Base-by-base conservation (phyloP, 441 rosid genomes). In the Pelargonium australe region DNA sequence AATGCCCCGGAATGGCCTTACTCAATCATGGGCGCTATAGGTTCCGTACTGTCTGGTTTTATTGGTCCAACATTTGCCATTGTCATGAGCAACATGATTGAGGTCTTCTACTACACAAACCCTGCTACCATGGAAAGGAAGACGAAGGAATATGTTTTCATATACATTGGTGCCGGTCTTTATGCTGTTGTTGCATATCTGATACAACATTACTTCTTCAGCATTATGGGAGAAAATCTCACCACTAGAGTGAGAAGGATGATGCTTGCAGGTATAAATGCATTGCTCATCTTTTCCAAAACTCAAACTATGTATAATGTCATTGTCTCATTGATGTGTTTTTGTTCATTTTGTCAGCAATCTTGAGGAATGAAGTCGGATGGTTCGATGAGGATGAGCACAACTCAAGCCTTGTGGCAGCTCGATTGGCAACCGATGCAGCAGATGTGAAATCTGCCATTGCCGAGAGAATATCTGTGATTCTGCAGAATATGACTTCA, bases 1-100 rank as follows among this genome's bases (percentile, higher is more conserved):
- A 95, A 95, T 68, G 88, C 95, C 65, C 99, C 99, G 0, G 99
- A 95, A 70, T 95, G 99, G 99, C 98, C 99, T 64, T 95, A 95
- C 81, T 90, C 97, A 34, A 85, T 95, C 69, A 92, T 92, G 97
- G 99, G 97, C 19, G 98, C 97, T 0, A 70, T 86, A 66, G 99
- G 99, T 37, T 95, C 99, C 0, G 76, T 95, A 34, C 95, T 95
- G 8, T 86, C 98, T n/a, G 99, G 99, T 64, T 95, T 95, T 28
- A 95, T 95, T 0, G 95, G 97, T 67, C 99, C 99, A 44, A 95
- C 97, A 0, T 92, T 95, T 57, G 99, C 99, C 20, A 86, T 95
- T 6, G 92, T 90, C 53, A 90, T 95, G 99, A 89, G 97, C 89
- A 87, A 89, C 66, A 92, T 95, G 99, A 95, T 95, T 0, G 98